Conservation (phyloP, 2,329 filamentous ascomycete genomes). For the Diplocarpon rosae region DNA sequence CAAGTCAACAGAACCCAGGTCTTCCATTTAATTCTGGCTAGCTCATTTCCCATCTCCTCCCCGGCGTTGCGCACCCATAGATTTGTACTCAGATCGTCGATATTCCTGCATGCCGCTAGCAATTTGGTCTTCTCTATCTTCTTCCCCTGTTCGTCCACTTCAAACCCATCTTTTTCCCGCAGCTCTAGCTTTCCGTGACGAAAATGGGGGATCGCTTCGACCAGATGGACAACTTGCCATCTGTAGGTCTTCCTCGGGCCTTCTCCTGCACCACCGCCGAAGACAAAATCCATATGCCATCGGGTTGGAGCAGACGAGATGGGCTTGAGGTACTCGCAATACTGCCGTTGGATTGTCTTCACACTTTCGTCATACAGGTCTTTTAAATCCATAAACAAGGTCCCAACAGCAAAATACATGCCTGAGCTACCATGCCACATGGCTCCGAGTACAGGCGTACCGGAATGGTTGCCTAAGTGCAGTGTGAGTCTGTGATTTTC, state of each 20-base stretch:
- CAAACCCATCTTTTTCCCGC: neutral
- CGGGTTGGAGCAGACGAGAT: neutral
- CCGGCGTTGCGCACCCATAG: neutral
- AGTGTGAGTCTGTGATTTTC: neutral
- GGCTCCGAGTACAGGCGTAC: neutral
- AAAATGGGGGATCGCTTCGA: neutral
- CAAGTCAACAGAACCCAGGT: constrained; percentile 3
- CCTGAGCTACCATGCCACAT: constrained; percentile 4
- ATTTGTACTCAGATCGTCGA: neutral
- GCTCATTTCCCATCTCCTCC: neutral
- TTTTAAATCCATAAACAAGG: neutral
- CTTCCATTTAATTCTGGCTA: constrained; percentile 1
- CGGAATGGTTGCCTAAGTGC: neutral
- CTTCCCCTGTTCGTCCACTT: neutral
- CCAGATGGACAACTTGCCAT: constrained; percentile 2
- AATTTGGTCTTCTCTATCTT: constrained; percentile 1
- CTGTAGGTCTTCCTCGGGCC: constrained; percentile 1
- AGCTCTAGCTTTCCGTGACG: neutral
- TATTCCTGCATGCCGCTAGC: constrained; percentile 1
- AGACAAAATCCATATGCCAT: constrained; percentile 4
- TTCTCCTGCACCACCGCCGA: neutral
- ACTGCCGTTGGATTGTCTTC: constrained; percentile 1
- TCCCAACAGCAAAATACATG: constrained; percentile 3
- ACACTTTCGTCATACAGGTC: neutral
- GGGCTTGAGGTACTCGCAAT: constrained; percentile 3